Evolutionary conservation across 306 rosid species (phyloP), one percentile per base, ranked within the genome.

Genomic region (Cicer arietinum): DNA sequence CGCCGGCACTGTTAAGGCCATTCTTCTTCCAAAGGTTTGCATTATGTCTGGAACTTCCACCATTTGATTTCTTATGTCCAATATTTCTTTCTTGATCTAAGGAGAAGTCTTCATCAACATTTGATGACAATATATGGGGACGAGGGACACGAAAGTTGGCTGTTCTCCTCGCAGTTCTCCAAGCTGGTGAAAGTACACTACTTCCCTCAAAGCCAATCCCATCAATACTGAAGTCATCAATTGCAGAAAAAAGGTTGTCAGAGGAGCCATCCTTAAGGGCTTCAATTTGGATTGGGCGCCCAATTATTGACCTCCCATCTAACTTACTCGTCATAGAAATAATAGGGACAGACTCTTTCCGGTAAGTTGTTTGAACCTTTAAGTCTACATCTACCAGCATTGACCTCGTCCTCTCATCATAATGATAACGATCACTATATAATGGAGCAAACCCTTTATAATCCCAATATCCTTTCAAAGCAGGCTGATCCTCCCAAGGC

Each of bases 111-210:
- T 94, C 99, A 25, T 82, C 89, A 62, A 86, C 89, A 63, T 85
- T 87, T 2, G 87, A 81, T 4, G 94, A 83, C n/a, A 66, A 80
- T 63, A 88, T 70, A 63, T 44, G 96, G 25, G 96, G 92, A 37
- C 96, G 97, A 4, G 97, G 99, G 67, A 94, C 90, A 53, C 97
- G 95, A 40, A 89, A 74, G 57, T 90, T 92, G 14, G 99, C 97
- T 10, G 99, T 92, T 81, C 99, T 90, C 90, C 99, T 87, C 10
- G 99, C 99, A 18, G 97, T 94, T 73, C 93, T 90, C 99, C 99
- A 94, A 80, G 96, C 92, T 7, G 89, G 96, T 67, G 94, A 95
- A 83, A 92, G 93, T 63, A 87, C 74, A 43, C 91, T 67, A 60
- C 74, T 83, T 76, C 90, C 92, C 58, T 90, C 92, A 71, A 76